A percentile compares a stretch with the other conserved stretches of the same genome.
These are phyloP conservation scores for Raddia distichophylla DNA, from an alignment of 176 grass and related monocot species.

Conservation along the genomic window DNA sequence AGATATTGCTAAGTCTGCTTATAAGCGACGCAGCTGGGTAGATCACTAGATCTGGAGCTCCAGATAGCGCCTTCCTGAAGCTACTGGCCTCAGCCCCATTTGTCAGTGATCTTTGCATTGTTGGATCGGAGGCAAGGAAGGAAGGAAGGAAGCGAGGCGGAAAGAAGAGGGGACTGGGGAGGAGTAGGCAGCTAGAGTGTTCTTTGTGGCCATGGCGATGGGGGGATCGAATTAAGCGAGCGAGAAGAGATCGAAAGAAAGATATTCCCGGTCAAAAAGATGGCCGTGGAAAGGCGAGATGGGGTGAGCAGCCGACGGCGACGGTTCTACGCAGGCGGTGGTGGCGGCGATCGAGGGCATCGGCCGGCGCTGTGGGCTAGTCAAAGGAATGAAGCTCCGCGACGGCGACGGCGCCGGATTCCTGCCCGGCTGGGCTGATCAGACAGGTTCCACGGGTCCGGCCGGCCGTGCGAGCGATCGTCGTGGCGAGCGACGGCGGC, in stretches of 20 bases:
- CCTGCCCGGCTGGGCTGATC: background rate
- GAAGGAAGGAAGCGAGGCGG: background rate
- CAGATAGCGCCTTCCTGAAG: background rate
- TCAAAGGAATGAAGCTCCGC: constrained; percentile 55
- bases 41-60: constrained; percentile 35
- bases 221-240: background rate
- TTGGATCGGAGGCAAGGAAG: background rate
- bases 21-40: constrained; percentile 29
- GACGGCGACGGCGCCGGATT: constrained; percentile 48
- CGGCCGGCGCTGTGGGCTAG: background rate
- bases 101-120: background rate
- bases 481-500: background rate
- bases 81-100: background rate
- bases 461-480: background rate
- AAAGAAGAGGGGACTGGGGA: constrained; percentile 37
- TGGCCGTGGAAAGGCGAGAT: constrained; percentile 39
- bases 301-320: constrained; percentile 16
- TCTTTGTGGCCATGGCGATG: constrained; percentile 35
- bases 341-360: background rate
- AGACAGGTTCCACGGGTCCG: constrained; percentile 4
- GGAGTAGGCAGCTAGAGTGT: constrained; percentile 39
- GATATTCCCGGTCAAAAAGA: constrained; percentile 72
- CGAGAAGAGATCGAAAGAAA: background rate
- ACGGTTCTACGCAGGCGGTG: constrained; percentile 12
- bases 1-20: constrained; percentile 15